Base-by-base conservation (phyloP, 768 basidiomycete genomes). In the Termitomyces sp. region DNA sequence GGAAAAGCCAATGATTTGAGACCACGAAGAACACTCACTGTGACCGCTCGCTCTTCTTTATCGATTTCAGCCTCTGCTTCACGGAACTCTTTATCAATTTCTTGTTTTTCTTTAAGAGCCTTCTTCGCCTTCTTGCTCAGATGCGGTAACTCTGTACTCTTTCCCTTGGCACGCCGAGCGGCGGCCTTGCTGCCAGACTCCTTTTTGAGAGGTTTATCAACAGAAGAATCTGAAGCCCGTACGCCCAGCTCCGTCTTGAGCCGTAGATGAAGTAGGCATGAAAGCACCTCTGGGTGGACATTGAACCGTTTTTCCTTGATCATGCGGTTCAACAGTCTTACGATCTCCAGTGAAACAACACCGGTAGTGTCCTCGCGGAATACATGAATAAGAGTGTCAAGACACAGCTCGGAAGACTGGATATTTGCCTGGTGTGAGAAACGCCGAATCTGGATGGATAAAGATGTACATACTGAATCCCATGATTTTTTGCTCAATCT, bases 41-140 rank as follows among this genome's bases (percentile, higher is more conserved):
- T 87, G 45, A 75, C 74, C 24, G 86, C 85, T 59, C 91, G 83
- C 64, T 97, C 94, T 71, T 98, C 93, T 65, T 85, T 84, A 73
- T 97, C 90, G 26, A 98, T 85, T 64, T 93, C 91, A 26, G 92
- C 94, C 66, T 90, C 94, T 19, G 96, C 97, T 67, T 97, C 96
- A 51, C 83, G 85, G 73, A 98, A 83, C 71, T 98, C 95, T 66
- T 87, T 87, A 68, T 90, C 83, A 47, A 98, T 93, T 64, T 85
- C 92, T 68, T 92, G 87, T 65, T 82, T 83, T 73, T 98, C 96
- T 70, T 89, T 95, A 59, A 87, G 71, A 32, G 74, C 82, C 71
- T 94, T 95, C 69, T 80, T 85, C 44, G 87, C 81, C 71, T 93
- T 98, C 76, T 98, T 99, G 72, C 92, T 97, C 59, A 94, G 71